phyloP scores from a whole-genome alignment of 148 eudicot genomes.

The Chenopodium berlandieri region DNA sequence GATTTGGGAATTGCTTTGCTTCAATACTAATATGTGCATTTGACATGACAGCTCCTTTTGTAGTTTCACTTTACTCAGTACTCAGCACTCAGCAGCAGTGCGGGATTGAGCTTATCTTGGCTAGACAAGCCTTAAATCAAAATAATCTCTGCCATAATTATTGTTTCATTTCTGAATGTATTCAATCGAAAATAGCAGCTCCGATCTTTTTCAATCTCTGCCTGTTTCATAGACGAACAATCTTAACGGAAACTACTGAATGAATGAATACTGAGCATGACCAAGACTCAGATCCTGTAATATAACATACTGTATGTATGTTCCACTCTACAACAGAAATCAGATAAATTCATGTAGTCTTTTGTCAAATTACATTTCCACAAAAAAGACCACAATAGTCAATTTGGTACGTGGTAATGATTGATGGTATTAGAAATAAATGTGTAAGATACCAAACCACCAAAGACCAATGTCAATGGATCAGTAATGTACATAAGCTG shows the following conservation, averaged over 20 bases:
- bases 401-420: no score
- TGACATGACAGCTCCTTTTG: background rate
- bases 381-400: no score
- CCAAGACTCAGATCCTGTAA: background rate
- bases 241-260: no score
- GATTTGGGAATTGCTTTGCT: background rate
- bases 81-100: background rate
- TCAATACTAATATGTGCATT: background rate
- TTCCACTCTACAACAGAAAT: background rate
- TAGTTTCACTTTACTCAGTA: background rate
- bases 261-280: background rate
- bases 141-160: background rate
- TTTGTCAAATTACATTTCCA: background rate
- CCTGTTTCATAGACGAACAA: no score
- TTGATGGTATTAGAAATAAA: no score
- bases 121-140: background rate
- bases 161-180: background rate
- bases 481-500: background rate
- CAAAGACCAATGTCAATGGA: background rate
- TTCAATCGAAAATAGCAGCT: background rate
- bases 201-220: no score
- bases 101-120: background rate
- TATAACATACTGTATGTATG: background rate
- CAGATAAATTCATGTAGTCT: background rate
- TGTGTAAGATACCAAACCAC: no score